Conservation (phyloP, 257 asterid species). For the Solanum chaucha region DNA sequence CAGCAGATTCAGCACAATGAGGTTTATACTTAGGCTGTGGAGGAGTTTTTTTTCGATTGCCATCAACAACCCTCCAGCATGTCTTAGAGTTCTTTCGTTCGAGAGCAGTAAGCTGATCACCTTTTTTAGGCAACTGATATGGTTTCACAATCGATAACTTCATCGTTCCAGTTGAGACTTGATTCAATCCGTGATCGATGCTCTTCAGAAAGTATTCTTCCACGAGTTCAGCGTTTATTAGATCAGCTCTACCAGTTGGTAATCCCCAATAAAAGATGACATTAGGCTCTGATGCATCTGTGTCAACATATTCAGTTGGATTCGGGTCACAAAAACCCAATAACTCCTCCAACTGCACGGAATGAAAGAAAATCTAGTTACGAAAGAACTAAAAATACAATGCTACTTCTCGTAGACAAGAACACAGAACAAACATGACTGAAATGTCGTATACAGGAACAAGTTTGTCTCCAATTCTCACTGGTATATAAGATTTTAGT, state of each 20-base stretch:
- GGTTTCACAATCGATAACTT: slow-evolving; percentile 25
- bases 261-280: slow-evolving; percentile 48
- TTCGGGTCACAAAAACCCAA: slow-evolving; percentile 46
- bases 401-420: neutral
- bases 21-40: neutral
- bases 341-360: slow-evolving; percentile 38
- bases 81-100: neutral
- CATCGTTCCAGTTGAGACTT: slow-evolving; percentile 22
- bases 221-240: slow-evolving; percentile 13
- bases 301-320: slow-evolving; percentile 31
- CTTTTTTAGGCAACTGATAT: slow-evolving; percentile 19
- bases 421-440: neutral
- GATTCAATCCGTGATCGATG: slow-evolving; percentile 11
- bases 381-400: neutral
- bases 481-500: neutral
- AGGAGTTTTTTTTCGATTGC: neutral
- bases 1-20: neutral
- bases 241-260: slow-evolving; percentile 14
- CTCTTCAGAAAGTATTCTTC: slow-evolving; percentile 23
- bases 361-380: neutral
- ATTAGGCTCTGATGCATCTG: slow-evolving; percentile 19
- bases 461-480: neutral
- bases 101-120: neutral
- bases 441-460: neutral
- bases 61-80: neutral